Conservation (phyloP, 306 rosid species). For the Citrullus amarus region DNA sequence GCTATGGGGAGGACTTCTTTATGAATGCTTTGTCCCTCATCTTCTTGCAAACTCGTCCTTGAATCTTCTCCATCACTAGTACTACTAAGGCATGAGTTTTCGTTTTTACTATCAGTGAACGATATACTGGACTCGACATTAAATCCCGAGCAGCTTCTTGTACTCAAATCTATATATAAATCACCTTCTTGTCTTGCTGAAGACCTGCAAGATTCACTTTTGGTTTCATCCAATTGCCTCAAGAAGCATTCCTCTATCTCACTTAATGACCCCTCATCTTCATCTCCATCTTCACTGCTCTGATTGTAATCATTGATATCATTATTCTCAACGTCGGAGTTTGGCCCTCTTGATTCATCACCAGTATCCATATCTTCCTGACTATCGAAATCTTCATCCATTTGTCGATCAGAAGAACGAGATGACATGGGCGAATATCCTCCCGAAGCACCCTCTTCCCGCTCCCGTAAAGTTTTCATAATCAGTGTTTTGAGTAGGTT, state of each 20-base stretch:
- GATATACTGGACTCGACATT: slow-evolving; percentile 28
- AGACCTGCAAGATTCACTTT: slow-evolving; percentile 12
- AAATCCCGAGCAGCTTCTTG: slow-evolving; percentile 30
- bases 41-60: slow-evolving; percentile 14
- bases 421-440: slow-evolving; percentile 74
- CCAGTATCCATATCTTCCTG: slow-evolving; percentile 61
- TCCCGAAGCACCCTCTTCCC: slow-evolving; percentile 49
- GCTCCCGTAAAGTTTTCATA: slow-evolving; percentile 60
- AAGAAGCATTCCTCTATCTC: slow-evolving; percentile 61
- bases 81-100: slow-evolving; percentile 31
- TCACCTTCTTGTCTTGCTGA: slow-evolving; percentile 22
- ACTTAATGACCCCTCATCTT: slow-evolving; percentile 33
- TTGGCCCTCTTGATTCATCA: slow-evolving; percentile 37
- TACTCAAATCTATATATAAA: slow-evolving; percentile 20
- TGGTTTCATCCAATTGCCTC: slow-evolving; percentile 37
- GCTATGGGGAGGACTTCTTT: slow-evolving; percentile 24
- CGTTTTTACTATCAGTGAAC: slow-evolving; percentile 32
- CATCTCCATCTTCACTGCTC: slow-evolving; percentile 42
- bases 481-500: slow-evolving; percentile 84
- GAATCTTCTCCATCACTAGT: slow-evolving; percentile 27
- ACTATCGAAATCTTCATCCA: slow-evolving; percentile 58
- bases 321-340: slow-evolving; percentile 31
- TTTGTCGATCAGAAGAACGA: slow-evolving; percentile 41
- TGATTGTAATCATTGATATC: slow-evolving; percentile 32
- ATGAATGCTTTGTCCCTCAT: slow-evolving; percentile 23